Evolutionary conservation across 257 asterid genomes (phyloP), one percentile per base, ranked within the genome.

Genomic region (Scutellaria baicalensis): DNA sequence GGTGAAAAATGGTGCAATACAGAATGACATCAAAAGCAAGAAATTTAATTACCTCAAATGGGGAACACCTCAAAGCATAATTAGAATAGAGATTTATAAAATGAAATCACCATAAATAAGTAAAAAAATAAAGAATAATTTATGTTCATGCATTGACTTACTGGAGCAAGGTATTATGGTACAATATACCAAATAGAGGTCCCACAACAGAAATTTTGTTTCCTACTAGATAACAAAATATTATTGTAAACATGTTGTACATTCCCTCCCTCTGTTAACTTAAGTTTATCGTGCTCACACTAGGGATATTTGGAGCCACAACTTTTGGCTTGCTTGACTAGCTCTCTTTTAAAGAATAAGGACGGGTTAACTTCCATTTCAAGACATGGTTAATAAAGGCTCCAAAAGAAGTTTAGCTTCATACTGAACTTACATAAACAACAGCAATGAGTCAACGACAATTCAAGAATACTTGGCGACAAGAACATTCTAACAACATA

Each of bases 181-280:
- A 16, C 45, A 21, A 40, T 16, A 45, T 12, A 45, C 14, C 48
- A 58, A 48, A 38, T 50, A 52, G 10, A 42, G 68, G 76, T 21
- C 68, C 71, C 69, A 62, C 76, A 70, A 40, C 65, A 18, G 39
- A 35, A 55, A 44, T 23, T 63, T 20, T 64, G 54, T 12, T 27
- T 8, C 17, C 16, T 45, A 63, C 20, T 65, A 59, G 67, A 78
- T 27, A n/a, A 43, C 43, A 49, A 47, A 54, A 35, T 51, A 45
- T 8, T 33, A 35, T 10, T 12, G 0, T 45, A 23, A 27, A 57
- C 66, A 72, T 56, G 66, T 35, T 65, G 54, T 1, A 59, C 11
- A 18, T 63, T 45, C 38, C 21, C 36, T 55, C 16, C 48, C 31
- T 31, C 43, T 10, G 39, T 11, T 18, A 58, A 60, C 18, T 59